phyloP scores from a whole-genome alignment of 371 early-diverging fungal genomes.

The Syncephalastrum contaminatum region DNA sequence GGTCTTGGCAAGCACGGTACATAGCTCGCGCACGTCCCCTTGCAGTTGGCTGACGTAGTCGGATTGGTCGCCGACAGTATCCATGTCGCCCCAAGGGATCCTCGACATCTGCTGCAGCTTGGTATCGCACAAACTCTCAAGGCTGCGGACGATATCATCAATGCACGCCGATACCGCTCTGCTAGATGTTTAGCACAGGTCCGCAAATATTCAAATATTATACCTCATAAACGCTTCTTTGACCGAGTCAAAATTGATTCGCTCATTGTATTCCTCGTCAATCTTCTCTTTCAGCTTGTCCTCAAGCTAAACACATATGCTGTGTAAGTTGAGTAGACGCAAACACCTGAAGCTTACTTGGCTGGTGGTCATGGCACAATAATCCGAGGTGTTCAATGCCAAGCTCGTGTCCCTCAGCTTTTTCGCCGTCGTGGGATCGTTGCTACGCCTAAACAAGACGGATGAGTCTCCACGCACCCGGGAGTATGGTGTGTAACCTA shows the following conservation, averaged over 20 bases:
- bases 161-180: conserved; percentile 59
- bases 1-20: conserved; percentile 54
- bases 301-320: conserved; percentile 4
- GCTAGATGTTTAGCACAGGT: conserved; percentile 12
- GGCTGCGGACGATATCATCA: conserved; percentile 61
- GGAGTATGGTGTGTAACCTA: conserved; percentile 12
- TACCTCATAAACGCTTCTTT: conserved; percentile 76
- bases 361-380: conserved; percentile 81
- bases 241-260: conserved; percentile 69
- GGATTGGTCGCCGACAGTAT: conserved; percentile 92
- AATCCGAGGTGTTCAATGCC: conserved; percentile 91
- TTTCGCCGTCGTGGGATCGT: conserved; percentile 45
- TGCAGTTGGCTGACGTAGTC: conserved; percentile 77
- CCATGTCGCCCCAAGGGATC: conserved; percentile 78
- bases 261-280: conserved; percentile 57
- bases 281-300: conserved; percentile 63
- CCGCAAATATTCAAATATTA: background rate
- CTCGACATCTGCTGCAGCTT: conserved; percentile 69
- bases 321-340: no score
- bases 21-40: conserved; percentile 45
- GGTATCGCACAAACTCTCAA: conserved; percentile 66
- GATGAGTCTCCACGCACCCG: background rate
- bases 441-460: background rate
- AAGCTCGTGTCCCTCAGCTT: conserved; percentile 69
- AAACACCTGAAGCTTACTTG: conserved; percentile 53